Conservation (phyloP, 192 early-diverging fungal species). For the Coemansia sp. region DNA sequence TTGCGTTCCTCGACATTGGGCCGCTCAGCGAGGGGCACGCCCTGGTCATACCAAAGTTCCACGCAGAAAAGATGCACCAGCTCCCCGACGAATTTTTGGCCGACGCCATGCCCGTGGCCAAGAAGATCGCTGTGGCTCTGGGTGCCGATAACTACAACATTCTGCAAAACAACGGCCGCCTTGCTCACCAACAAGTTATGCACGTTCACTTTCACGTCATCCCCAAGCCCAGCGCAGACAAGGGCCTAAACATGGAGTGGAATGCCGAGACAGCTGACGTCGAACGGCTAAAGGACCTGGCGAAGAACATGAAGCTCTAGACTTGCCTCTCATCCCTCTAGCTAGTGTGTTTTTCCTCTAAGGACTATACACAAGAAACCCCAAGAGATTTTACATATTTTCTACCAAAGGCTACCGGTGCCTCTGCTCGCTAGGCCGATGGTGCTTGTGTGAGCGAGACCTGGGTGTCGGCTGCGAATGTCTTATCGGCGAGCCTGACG, state of each 20-base stretch:
- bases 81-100: constrained; percentile 79
- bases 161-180: constrained; percentile 79
- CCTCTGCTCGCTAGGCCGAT: background rate
- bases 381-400: too few relatives aligned
- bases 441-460: background rate
- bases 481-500: background rate
- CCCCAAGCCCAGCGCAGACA: constrained; percentile 58
- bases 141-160: constrained; percentile 84
- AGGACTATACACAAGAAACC: too few relatives aligned
- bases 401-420: background rate
- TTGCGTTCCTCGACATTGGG: constrained; percentile 79
- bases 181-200: constrained; percentile 77
- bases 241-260: constrained; percentile 77
- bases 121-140: constrained; percentile 80
- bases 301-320: constrained; percentile 30
- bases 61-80: constrained; percentile 88
- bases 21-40: constrained; percentile 75
- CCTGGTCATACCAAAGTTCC: constrained; percentile 54
- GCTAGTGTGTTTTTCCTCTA: too few relatives aligned
- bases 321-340: too few relatives aligned
- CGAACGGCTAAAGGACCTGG: constrained; percentile 55
- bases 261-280: constrained; percentile 53
- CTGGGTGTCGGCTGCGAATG: background rate
- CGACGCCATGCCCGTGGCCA: constrained; percentile 83
- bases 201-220: constrained; percentile 97